Conservation (phyloP, 1,284 basidiomycete genomes). For the Boletus mariae region DNA sequence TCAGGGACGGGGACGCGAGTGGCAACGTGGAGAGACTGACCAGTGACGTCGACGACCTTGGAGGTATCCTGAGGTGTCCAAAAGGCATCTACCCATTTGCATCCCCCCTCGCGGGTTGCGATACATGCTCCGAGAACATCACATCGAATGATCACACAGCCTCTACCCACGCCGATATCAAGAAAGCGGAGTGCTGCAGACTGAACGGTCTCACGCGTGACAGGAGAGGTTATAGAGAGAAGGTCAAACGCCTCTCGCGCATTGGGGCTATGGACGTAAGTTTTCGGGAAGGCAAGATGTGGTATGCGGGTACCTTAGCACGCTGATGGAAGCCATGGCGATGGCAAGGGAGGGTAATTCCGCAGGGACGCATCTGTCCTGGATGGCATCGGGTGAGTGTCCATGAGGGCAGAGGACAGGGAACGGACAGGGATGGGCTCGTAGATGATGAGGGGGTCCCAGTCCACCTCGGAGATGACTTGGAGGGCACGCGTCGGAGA, state of each 20-base stretch:
- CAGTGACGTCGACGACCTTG: conserved; percentile 81
- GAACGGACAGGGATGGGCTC: conserved; percentile 80
- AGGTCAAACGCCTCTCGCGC: conserved; percentile 71
- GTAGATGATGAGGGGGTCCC: conserved; percentile 69
- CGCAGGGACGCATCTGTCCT: conserved; percentile 78
- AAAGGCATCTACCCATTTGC: conserved; percentile 76
- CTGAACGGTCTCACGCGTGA: conserved; percentile 53
- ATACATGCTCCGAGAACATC: conserved; percentile 78
- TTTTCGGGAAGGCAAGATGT: neutral
- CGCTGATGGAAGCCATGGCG: conserved; percentile 57
- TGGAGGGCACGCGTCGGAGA: conserved; percentile 67
- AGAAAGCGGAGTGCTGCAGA: conserved; percentile 58
- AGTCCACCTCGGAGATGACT: conserved; percentile 69
- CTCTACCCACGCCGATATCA: conserved; percentile 53
- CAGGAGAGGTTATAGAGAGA: conserved; percentile 50
- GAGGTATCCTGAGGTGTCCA: conserved; percentile 50
- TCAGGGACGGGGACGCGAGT: conserved; percentile 2
- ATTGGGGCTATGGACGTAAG: conserved; percentile 55
- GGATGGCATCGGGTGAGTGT: conserved; percentile 12
- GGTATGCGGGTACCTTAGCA: conserved; percentile 57
- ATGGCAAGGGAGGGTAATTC: conserved; percentile 68
- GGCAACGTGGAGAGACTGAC: conserved; percentile 35
- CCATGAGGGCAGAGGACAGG: neutral
- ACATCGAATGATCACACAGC: conserved; percentile 71
- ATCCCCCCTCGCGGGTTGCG: conserved; percentile 38